Base-by-base conservation (phyloP, 192 early-diverging fungal genomes). In the Coemansia interrupta region DNA sequence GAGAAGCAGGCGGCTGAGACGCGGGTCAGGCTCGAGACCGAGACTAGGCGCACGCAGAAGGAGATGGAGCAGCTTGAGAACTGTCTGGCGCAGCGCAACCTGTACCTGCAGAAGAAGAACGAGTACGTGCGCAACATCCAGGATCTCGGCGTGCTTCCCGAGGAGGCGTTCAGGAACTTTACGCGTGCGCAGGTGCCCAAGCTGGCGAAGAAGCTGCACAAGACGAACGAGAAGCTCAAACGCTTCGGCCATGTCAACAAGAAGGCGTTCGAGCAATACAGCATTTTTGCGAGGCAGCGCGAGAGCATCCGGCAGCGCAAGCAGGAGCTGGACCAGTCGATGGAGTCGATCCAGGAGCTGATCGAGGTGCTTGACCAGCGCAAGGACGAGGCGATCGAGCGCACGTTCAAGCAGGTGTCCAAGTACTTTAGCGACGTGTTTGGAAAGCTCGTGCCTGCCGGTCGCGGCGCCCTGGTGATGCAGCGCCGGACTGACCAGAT, bases 181-280 rank as follows among this genome's bases (percentile, higher is more conserved):
- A 58, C 29, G 12, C 74, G 74, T 15, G 29, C 86, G 82, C 81
- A 79, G 56, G 49, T 77, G 30, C 73, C 69, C 5, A 61, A 61
- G 54, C 63, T 88, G 52, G 64, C 87, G 40, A 86, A 80, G 61
- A 74, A 81, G 55, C 78, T 91, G 51, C 86, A 95, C 66, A 83
- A 82, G 53, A 83, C 87, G 20, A 94, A 94, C 69, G 94, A 95
- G 60, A 82, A 76, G 26, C 78, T 99, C 24, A 90, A 93, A 55
- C 87, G 89, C 75, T 97, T 89, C 63, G 84, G 85, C 14, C 95
- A 96, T 60, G 92, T 99, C 57, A 99, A 99, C 83, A 99, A 96
- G 68, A 95, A 96, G 73, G 96, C 96, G 0, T 93, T 94, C 77
- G 96, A 99, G 81, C 96, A 99, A 79, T 97, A 91, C 64, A 85